phyloP scores from a whole-genome alignment of 768 basidiomycete genomes.

The Brasilioporus rufonigricans region DNA sequence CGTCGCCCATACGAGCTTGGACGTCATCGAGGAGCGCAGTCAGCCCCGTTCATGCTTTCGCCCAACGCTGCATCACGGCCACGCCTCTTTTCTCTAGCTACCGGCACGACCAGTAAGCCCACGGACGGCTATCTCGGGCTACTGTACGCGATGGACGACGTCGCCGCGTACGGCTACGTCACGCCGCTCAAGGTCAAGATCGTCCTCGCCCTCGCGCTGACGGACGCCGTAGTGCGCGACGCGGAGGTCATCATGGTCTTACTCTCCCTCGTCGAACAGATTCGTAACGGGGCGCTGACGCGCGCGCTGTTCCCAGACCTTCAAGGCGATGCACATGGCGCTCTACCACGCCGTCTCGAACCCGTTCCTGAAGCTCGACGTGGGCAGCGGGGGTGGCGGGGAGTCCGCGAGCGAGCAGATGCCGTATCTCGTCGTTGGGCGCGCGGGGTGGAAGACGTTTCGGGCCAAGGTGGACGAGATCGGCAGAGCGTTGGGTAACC shows the following conservation, averaged over 20 bases:
- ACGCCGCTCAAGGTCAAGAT: conserved; percentile 89
- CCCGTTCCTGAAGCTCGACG: conserved; percentile 75
- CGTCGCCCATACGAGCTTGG: conserved; percentile 85
- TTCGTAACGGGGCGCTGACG: neutral
- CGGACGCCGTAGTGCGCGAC: conserved; percentile 80
- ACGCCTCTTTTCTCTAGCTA: conserved; percentile 13
- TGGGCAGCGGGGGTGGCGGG: conserved; percentile 29
- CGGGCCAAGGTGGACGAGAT: conserved; percentile 74
- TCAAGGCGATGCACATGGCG: conserved; percentile 86
- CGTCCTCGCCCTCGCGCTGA: conserved; percentile 72
- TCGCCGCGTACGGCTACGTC: conserved; percentile 89
- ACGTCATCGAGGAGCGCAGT: conserved; percentile 93
- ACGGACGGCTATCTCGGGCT: conserved; percentile 83
- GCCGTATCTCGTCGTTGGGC: conserved; percentile 58
- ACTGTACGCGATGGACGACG: conserved; percentile 88
- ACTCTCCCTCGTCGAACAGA: neutral
- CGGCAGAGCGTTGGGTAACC: conserved; percentile 53
- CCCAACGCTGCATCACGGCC: neutral
- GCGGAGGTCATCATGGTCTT: conserved; percentile 69
- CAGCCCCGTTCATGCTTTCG: conserved; percentile 27
- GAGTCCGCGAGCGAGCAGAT: conserved; percentile 44
- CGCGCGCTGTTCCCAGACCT: conserved; percentile 50
- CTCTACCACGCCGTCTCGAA: conserved; percentile 83
- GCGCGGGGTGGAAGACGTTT: conserved; percentile 67
- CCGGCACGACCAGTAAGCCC: conserved; percentile 50